These are phyloP conservation scores for Backusella sp. DNA, from an alignment of 192 early-diverging fungal species.

Conservation along the genomic window DNA sequence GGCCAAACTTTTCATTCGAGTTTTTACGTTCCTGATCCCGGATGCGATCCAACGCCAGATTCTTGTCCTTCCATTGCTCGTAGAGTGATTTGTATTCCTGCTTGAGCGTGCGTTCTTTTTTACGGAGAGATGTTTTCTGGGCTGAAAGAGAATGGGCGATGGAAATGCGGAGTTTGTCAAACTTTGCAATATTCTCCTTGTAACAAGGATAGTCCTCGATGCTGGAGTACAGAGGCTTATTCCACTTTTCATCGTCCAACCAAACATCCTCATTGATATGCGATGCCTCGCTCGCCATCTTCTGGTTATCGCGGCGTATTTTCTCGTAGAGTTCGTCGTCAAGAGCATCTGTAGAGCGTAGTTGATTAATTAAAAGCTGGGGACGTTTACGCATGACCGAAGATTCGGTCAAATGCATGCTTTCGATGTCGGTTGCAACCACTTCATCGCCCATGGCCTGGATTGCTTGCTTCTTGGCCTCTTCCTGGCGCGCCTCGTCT, in stretches of 20 bases:
- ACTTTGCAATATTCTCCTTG: constrained; percentile 34
- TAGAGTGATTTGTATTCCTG: constrained; percentile 46
- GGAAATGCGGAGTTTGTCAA: not conserved
- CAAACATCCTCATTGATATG: constrained; percentile 23
- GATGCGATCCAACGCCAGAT: constrained; percentile 28
- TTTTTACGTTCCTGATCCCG: constrained; percentile 31
- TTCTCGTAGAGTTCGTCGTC: constrained; percentile 37
- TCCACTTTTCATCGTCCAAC: constrained; percentile 28
- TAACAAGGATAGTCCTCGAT: constrained; percentile 48
- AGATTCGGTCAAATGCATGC: constrained; percentile 25
- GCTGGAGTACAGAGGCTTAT: constrained; percentile 32
- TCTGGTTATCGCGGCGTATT: constrained; percentile 28
- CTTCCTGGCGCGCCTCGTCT: constrained; percentile 18
- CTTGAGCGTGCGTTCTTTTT: constrained; percentile 44
- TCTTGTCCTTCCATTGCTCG: constrained; percentile 47
- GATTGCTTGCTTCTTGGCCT: constrained; percentile 18
- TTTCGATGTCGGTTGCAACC: not conserved
- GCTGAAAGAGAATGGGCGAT: constrained; percentile 12
- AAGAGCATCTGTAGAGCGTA: constrained; percentile 38
- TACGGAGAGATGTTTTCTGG: constrained; percentile 14
- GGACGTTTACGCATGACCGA: constrained; percentile 34
- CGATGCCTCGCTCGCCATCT: constrained; percentile 22
- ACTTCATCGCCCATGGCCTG: constrained; percentile 19
- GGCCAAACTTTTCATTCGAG: constrained; percentile 19
- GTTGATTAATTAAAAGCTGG: constrained; percentile 43